phyloP scores from a whole-genome alignment of 352 stramenopile species.

The Globisporangium heterothallicum region DNA sequence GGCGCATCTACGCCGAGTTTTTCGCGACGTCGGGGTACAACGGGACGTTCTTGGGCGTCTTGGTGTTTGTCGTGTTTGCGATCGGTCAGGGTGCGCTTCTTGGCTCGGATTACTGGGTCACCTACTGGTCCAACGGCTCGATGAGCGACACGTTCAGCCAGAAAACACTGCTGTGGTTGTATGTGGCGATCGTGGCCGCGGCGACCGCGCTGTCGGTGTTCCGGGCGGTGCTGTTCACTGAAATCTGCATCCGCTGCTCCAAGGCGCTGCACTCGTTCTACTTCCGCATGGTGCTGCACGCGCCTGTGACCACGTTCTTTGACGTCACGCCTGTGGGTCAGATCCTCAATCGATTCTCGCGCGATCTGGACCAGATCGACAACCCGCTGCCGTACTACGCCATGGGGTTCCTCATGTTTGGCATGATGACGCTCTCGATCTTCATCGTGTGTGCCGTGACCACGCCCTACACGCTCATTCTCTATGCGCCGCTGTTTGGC shows the following conservation, averaged over 20 bases:
- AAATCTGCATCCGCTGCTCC: conserved; percentile 3
- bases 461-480: conserved; percentile 14
- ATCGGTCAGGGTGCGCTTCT: conserved; percentile 14
- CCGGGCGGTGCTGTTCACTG: conserved; percentile 14
- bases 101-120: conserved; percentile 21
- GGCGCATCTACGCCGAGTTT: conserved; percentile 15
- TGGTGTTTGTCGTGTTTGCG: conserved; percentile 11
- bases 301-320: conserved; percentile 25
- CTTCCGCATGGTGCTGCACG: conserved; percentile 15
- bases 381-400: conserved; percentile 14
- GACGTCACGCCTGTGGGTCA: conserved; percentile 22
- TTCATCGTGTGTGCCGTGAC: conserved; percentile 21
- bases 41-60: conserved; percentile 1
- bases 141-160: conserved; percentile 8
- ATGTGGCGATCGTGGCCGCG: conserved; percentile 7
- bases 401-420: conserved; percentile 16
- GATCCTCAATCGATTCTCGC: conserved; percentile 22
- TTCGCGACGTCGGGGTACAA: conserved; percentile 9
- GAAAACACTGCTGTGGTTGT: conserved; percentile 13
- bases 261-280: conserved; percentile 4
- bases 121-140: conserved; percentile 20
- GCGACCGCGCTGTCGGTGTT: conserved; percentile 23
- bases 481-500: conserved; percentile 27
- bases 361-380: conserved; percentile 21
- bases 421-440: conserved; percentile 13